Percentiles rank a stretch among this genome's conserved stretches.
phyloP scores from a whole-genome alignment of 192 early-diverging fungal genomes.

The Allomyces arbusculus region DNA sequence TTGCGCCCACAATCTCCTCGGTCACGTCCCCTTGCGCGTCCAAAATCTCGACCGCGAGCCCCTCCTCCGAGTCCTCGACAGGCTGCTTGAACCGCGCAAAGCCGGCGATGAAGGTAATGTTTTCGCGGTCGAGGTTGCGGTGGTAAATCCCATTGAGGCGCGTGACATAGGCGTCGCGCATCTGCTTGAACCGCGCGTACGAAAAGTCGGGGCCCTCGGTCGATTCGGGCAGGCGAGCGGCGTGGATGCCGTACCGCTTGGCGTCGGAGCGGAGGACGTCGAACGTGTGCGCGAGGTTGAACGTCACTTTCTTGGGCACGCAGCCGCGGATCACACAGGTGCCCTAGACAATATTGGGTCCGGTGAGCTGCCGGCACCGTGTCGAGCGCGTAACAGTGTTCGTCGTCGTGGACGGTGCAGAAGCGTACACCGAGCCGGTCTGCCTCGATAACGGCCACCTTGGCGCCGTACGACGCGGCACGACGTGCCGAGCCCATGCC shows the following conservation, averaged over 20 bases:
- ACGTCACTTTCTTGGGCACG: slow-evolving; percentile 87
- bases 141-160: slow-evolving; percentile 95
- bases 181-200: slow-evolving; percentile 65
- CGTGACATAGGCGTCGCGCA: slow-evolving; percentile 88
- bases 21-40: slow-evolving; percentile 14
- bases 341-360: slow-evolving; percentile 5
- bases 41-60: slow-evolving; percentile 1
- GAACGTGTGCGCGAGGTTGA: slow-evolving; percentile 64
- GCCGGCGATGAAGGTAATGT: slow-evolving; percentile 64
- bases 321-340: slow-evolving; percentile 92
- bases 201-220: slow-evolving; percentile 27
- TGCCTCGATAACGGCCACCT: slow-evolving; percentile 73
- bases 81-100: slow-evolving; percentile 63
- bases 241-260: slow-evolving; percentile 70
- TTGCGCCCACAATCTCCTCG: slow-evolving; percentile 43
- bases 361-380: no score
- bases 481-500: slow-evolving; percentile 85
- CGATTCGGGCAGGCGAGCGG: slow-evolving; percentile 10
- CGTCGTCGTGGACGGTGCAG: no score
- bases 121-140: slow-evolving; percentile 68
- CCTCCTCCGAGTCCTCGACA: slow-evolving; percentile 20
- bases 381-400: not conserved
- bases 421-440: slow-evolving; percentile 47
- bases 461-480: slow-evolving; percentile 75
- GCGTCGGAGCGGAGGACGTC: slow-evolving; percentile 70